phyloP scores from a whole-genome alignment of 2,329 filamentous ascomycete species.

The Xylariales sp. region DNA sequence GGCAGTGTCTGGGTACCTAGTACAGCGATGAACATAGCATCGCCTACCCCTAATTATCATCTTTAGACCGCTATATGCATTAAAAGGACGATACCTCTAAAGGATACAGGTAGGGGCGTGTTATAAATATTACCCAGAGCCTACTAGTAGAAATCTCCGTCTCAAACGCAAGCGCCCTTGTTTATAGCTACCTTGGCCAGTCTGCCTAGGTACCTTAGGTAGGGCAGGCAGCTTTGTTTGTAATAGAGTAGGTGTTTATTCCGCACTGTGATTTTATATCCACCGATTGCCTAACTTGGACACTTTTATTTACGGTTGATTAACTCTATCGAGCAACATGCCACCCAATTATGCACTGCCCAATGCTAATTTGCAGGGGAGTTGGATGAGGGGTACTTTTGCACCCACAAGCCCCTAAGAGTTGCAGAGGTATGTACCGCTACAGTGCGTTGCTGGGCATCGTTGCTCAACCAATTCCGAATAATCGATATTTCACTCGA shows the following conservation, averaged over 20 bases:
- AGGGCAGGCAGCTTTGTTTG: too few species aligned
- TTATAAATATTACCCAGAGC: too few species aligned
- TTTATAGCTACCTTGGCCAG: too few species aligned
- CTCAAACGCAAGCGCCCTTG: too few species aligned
- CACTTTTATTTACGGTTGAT: not conserved
- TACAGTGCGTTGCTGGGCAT: not conserved
- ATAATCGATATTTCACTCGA: not conserved
- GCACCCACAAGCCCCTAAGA: not conserved
- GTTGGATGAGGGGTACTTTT: constrained; percentile 1
- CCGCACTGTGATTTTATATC: not conserved
- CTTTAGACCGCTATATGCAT: too few species aligned
- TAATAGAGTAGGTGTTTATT: not conserved
- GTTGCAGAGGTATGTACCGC: not conserved
- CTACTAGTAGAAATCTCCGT: too few species aligned
- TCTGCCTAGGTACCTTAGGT: too few species aligned
- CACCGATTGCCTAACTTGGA: not conserved
- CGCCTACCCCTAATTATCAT: too few species aligned
- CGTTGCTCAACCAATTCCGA: not conserved
- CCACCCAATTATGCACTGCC: not conserved
- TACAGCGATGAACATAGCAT: too few species aligned
- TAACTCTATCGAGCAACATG: not conserved
- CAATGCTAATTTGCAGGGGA: not conserved
- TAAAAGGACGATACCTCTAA: too few species aligned
- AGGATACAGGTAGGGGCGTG: too few species aligned
- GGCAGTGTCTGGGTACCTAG: too few species aligned